A percentile compares a stretch with the other conserved stretches of the same genome.
phyloP scores from a whole-genome alignment of 139 green algal species.

The Penium margaritaceum region DNA sequence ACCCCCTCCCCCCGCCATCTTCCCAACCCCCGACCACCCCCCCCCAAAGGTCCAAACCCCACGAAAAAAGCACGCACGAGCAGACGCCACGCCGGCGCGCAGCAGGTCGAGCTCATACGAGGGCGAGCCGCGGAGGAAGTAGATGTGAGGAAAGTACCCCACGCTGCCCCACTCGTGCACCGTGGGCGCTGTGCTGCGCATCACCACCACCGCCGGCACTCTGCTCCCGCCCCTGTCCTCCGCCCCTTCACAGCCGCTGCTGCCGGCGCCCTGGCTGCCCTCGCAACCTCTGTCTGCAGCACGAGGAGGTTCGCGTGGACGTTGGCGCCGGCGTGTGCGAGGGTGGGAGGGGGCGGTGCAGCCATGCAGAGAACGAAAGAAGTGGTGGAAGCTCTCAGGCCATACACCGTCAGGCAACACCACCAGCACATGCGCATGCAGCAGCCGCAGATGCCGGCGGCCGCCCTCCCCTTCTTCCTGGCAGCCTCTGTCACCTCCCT shows the following conservation, averaged over 20 bases:
- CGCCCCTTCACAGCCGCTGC: too few relatives aligned
- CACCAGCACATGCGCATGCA: slow-evolving; percentile 13
- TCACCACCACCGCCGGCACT: slow-evolving; percentile 10
- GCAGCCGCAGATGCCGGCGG: too few relatives aligned
- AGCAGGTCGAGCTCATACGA: slow-evolving; percentile 35
- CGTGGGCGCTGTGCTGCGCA: neutral
- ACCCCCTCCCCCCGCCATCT: too few relatives aligned
- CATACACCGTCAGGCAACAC: neutral
- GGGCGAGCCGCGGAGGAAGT: slow-evolving; percentile 34
- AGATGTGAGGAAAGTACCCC: slow-evolving; percentile 24
- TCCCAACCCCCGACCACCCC: too few relatives aligned
- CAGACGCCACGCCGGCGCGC: slow-evolving; percentile 11
- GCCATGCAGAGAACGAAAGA: slow-evolving; percentile 2
- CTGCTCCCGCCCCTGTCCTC: neutral
- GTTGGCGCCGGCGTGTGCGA: too few relatives aligned
- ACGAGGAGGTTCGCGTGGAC: too few relatives aligned
- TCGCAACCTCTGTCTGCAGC: too few relatives aligned
- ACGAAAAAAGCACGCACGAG: slow-evolving; percentile 20
- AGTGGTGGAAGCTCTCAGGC: slow-evolving; percentile 27
- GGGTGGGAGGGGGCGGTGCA: too few relatives aligned
- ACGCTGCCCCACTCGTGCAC: slow-evolving; percentile 23
- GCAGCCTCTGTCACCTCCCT: too few relatives aligned
- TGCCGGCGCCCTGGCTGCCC: too few relatives aligned
- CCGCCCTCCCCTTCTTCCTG: too few relatives aligned
- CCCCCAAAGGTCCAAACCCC: too few relatives aligned